Conservation (phyloP, 2,329 filamentous ascomycete species). For the Cephalotrichum gorgonifer region DNA sequence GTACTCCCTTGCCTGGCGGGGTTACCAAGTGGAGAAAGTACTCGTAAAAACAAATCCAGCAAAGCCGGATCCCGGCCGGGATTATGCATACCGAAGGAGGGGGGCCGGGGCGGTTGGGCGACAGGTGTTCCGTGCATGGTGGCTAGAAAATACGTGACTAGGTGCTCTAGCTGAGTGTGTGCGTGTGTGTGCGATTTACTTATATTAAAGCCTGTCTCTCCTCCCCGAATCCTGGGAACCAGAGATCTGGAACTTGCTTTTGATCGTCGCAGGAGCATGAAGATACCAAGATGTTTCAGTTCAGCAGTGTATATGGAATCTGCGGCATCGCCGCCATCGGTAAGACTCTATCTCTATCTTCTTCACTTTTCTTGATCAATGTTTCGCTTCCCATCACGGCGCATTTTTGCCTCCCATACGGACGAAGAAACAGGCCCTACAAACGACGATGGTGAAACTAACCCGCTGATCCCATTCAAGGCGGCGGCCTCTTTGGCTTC, state of each 20-base stretch:
- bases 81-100: too few relatives aligned
- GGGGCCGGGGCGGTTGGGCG: too few relatives aligned
- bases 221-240: neutral
- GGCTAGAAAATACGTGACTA: too few relatives aligned
- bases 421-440: too few relatives aligned
- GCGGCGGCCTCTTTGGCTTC: constrained; percentile 66
- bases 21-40: neutral
- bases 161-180: too few relatives aligned
- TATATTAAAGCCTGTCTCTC: neutral
- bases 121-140: too few relatives aligned
- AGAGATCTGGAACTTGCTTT: neutral
- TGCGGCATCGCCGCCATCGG: constrained; percentile 53
- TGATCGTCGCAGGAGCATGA: too few relatives aligned
- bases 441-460: too few relatives aligned
- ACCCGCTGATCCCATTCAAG: constrained; percentile 22
- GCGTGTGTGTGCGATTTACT: too few relatives aligned
- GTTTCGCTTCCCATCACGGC: neutral
- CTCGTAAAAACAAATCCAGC: too few relatives aligned
- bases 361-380: neutral
- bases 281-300: constrained; percentile 24
- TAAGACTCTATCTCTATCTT: constrained; percentile 16
- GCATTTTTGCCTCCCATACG: too few relatives aligned
- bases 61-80: too few relatives aligned
- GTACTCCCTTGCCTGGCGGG: neutral
- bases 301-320: constrained; percentile 46